A percentile compares a stretch with the other conserved stretches of the same genome.
Evolutionary conservation across 257 asterid species (phyloP).

Genomic region (Forsythia suspensa): DNA sequence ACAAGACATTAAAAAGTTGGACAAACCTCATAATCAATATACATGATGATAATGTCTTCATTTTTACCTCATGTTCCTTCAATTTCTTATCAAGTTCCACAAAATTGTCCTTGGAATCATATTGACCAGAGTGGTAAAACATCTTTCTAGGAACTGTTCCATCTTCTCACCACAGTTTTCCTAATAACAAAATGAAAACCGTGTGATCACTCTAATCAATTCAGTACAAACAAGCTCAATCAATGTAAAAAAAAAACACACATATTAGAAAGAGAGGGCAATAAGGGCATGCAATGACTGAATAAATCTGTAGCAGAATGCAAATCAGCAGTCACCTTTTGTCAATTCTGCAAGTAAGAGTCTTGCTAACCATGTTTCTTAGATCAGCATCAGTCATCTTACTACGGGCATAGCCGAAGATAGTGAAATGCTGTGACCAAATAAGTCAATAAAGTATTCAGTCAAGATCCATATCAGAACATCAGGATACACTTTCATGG

Average conservation of each 20-base stretch:
- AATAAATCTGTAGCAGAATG: constrained; percentile 1
- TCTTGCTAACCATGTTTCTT: constrained; percentile 83
- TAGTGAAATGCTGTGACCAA: constrained; percentile 72
- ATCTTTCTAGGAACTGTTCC: constrained; percentile 81
- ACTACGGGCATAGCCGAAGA: constrained; percentile 95
- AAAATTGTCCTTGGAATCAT: constrained; percentile 73
- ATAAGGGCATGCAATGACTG: neutral
- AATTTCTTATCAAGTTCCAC: constrained; percentile 71
- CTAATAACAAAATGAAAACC: constrained; percentile 36
- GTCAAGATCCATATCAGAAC: constrained; percentile 7
- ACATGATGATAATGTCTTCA: neutral
- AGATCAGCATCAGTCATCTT: constrained; percentile 94
- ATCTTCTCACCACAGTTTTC: constrained; percentile 93
- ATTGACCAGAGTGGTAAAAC: constrained; percentile 93
- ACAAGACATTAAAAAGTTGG: neutral
- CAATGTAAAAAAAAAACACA: no score
- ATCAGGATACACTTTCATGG: neutral
- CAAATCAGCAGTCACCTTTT: constrained; percentile 51
- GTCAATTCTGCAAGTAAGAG: constrained; percentile 97
- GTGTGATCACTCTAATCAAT: neutral
- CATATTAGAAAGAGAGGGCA: neutral
- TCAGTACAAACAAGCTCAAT: neutral
- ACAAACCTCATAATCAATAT: neutral
- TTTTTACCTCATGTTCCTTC: constrained; percentile 81
- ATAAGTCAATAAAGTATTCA: neutral